Evolutionary conservation across 495 filamentous ascomycete species (phyloP), one percentile per base, ranked within the genome.

Genomic region (Tuber aestivum): DNA sequence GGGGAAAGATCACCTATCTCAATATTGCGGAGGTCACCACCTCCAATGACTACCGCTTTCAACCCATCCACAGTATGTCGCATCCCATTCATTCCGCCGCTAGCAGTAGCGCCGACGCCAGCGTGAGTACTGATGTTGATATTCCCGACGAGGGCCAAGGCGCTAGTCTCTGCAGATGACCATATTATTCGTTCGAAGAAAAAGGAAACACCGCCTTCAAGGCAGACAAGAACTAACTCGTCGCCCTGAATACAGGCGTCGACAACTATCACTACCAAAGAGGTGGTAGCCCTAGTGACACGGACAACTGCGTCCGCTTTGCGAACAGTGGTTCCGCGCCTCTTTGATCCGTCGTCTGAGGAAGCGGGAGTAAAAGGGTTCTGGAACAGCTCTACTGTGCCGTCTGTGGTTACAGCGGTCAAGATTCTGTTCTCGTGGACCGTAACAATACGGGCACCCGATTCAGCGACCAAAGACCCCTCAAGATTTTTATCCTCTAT

Each of bases 11-110:
- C 10, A 12, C 80, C 82, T 12, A 84, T 69, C 79, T n/a, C 70
- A 38, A 75, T 70, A 71, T 84, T 78, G 65, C 81, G 77, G 27
- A 78, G 80, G 69, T 87, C 84, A 48, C 85, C 83, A 65, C 80
- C 80, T 18, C 83, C 83, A 40, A 83, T 81, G 69, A 97, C 91
- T 7, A 91, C 87, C 61, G 92, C 86, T 73, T 86, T 89, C 23
- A 92, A 89, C 82, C 97, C 93, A 83, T 97, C 90, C 69, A 97
- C 90, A 45, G 87, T 87, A 74, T 80, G 86, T 77, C 91, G 87
- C 44, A 88, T 87, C 69, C 88, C 90, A 75, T 90, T 89, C 83
- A 88, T 89, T 0, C 83, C 81, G 0, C 81, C 81, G 21, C 83
- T 84, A 27, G 77, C 84, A 4, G 84, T 85, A 74, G 83, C 82